Base-by-base conservation (phyloP, 1,284 basidiomycete species). In the Ceratobasidium sp. region DNA sequence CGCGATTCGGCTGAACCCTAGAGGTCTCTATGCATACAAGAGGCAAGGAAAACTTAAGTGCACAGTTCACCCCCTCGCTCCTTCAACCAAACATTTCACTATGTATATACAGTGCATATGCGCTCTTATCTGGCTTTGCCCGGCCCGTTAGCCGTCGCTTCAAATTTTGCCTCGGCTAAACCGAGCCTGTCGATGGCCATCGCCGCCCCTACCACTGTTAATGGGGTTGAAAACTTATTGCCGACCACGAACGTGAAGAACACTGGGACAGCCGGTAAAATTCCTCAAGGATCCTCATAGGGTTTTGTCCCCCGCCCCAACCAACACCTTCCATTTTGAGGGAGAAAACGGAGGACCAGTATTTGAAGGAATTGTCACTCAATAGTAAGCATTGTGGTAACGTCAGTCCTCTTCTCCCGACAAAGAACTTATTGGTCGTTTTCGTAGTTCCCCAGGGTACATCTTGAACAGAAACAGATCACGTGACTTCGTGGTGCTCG, bases 361-460 rank as follows among this genome's bases (percentile, higher is more conserved):
- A 3, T 64, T 64, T 37, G 29, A 39, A 46, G 62, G 62, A 8
- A 46, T 43, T 7, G 14, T 27, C n/a, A 27, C 48, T 2, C 9
- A 43, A 22, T 64, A 64, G 62, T 64, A 48, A n/a, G 62, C 29
- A 2, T 27, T n/a, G n/a, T n/a, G n/a, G n/a, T n/a, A n/a, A n/a
- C n/a, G n/a, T n/a, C 22, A 22, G 19, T 11, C 29, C 24, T 6
- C 41, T 41, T 41, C 9, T 39, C n/a, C n/a, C n/a, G n/a, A n/a
- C n/a, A 14, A 9, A 9, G 8, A 37, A 16, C 7, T 62, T 39
- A n/a, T 11, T 62, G 9, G 7, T 62, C 8, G 27, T 34, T 5
- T 5, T 22, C 9, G 37, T 41, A 64, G 62, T 39, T 64, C 62
- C 19, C 62, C 62, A 4, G 41, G 48, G 6, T 24, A 46, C 16